Evolutionary conservation across 352 stramenopile genomes (phyloP).

Genomic region (Globisporangium radiosum): DNA sequence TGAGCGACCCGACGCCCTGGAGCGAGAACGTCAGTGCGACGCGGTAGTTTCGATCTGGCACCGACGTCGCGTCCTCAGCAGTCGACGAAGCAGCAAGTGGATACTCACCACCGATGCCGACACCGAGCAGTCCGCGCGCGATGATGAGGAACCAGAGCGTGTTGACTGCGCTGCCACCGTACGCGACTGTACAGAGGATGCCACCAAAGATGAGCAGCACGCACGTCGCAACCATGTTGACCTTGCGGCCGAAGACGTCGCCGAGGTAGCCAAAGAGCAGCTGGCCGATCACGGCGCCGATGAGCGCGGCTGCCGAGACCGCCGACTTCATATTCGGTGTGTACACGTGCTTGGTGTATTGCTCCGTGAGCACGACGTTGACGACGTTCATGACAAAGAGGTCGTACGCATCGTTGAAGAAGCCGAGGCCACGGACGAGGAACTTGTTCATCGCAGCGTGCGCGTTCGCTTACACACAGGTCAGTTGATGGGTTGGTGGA

Average conservation of each 20-base stretch:
- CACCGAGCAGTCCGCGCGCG: conserved; percentile 49
- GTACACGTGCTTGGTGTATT: conserved; percentile 57
- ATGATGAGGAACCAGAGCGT: conserved; percentile 63
- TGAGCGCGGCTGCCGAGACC: conserved; percentile 48
- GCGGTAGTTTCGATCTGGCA: conserved; percentile 33
- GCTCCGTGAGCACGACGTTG: conserved; percentile 75
- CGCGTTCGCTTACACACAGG: background rate
- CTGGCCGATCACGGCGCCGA: conserved; percentile 55
- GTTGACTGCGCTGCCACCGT: conserved; percentile 23
- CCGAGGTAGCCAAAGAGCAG: conserved; percentile 51
- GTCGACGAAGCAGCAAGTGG: conserved; percentile 42
- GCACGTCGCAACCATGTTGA: conserved; percentile 71
- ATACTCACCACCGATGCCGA: conserved; percentile 52
- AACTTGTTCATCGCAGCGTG: conserved; percentile 41
- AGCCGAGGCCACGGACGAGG: conserved; percentile 60
- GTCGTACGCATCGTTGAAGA: conserved; percentile 77
- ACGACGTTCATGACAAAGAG: conserved; percentile 82
- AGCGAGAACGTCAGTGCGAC: conserved; percentile 61
- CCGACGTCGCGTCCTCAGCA: conserved; percentile 45
- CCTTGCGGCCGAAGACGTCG: conserved; percentile 49
- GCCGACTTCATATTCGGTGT: conserved; percentile 52
- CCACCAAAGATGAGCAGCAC: conserved; percentile 56
- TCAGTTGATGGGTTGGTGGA: no score
- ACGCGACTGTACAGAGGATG: conserved; percentile 51
- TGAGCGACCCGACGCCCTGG: conserved; percentile 48